phyloP scores from a whole-genome alignment of 768 basidiomycete species.

The Hypholoma sublateritium region DNA sequence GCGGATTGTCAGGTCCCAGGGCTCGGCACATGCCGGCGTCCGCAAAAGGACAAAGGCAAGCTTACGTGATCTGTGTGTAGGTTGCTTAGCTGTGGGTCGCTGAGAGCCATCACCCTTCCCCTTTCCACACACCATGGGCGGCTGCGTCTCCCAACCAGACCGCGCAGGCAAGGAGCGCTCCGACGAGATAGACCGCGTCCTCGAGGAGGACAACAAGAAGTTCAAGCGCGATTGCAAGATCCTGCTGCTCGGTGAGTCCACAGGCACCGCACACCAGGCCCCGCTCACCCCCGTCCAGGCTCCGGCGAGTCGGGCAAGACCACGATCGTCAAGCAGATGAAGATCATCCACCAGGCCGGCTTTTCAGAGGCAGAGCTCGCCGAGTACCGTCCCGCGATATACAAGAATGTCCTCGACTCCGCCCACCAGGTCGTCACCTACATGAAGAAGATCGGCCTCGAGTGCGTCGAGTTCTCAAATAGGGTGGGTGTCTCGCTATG shows the following conservation, averaged over 20 bases:
- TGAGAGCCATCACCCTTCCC: background rate
- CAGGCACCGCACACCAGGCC: background rate
- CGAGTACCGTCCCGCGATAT: constrained; percentile 75
- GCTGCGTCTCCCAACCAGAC: constrained; percentile 62
- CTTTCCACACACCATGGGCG: constrained; percentile 49
- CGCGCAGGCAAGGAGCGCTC: constrained; percentile 60
- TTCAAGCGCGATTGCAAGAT: constrained; percentile 93
- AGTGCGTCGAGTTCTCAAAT: constrained; percentile 50
- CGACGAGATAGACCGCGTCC: constrained; percentile 76
- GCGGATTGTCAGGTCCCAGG: too few species aligned
- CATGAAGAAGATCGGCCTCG: constrained; percentile 83
- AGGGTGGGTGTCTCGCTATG: background rate
- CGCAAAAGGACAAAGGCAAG: constrained; percentile 13
- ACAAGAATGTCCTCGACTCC: constrained; percentile 85
- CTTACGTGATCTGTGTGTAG: background rate
- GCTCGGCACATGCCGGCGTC: background rate
- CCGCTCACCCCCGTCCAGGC: constrained; percentile 42
- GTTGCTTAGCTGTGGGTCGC: background rate
- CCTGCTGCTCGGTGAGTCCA: constrained; percentile 74
- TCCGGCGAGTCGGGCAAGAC: constrained; percentile 95
- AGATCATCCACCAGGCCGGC: constrained; percentile 94
- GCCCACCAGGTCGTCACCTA: constrained; percentile 84
- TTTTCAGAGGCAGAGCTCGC: constrained; percentile 79
- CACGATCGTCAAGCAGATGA: constrained; percentile 99
- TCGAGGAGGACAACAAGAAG: constrained; percentile 83